phyloP scores from a whole-genome alignment of 2,329 filamentous ascomycete genomes.

The Fusarium verrucosum region DNA sequence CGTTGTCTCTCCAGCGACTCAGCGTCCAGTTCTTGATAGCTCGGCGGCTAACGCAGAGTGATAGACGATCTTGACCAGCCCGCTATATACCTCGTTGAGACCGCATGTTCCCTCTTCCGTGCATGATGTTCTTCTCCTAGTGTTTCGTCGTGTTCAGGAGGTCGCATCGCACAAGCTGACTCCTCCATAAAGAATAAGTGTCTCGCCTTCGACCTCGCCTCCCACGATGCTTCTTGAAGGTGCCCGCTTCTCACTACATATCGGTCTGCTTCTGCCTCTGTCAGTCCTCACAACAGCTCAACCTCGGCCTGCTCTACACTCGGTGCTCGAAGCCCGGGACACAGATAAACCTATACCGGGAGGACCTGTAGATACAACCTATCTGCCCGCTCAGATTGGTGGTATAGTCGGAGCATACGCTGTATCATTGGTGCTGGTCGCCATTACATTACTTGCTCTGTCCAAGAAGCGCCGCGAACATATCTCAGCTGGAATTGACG shows the following conservation, averaged over 20 bases:
- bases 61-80: slow-evolving; percentile 59
- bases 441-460: slow-evolving; percentile 70
- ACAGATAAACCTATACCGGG: slow-evolving; percentile 69
- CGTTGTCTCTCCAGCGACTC: slow-evolving; percentile 51
- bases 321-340: slow-evolving; percentile 39
- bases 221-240: slow-evolving; percentile 54
- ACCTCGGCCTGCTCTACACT: slow-evolving; percentile 46
- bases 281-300: slow-evolving; percentile 44
- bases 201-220: slow-evolving; percentile 37
- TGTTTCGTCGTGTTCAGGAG: slow-evolving; percentile 62
- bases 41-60: slow-evolving; percentile 56
- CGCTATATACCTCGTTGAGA: slow-evolving; percentile 66
- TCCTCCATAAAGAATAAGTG: slow-evolving; percentile 47
- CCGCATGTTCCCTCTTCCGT: slow-evolving; percentile 54
- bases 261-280: slow-evolving; percentile 44
- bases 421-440: slow-evolving; percentile 77
- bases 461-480: slow-evolving; percentile 64
- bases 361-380: slow-evolving; percentile 66
- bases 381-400: slow-evolving; percentile 83
- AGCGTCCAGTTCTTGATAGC: slow-evolving; percentile 51
- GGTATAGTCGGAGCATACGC: slow-evolving; percentile 87
- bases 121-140: slow-evolving; percentile 58
- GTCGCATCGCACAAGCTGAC: slow-evolving; percentile 50
- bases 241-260: slow-evolving; percentile 41
- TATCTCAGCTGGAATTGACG: slow-evolving; percentile 62